Conservation (phyloP, 2,329 filamentous ascomycete genomes). For the Biscogniauxia marginata region DNA sequence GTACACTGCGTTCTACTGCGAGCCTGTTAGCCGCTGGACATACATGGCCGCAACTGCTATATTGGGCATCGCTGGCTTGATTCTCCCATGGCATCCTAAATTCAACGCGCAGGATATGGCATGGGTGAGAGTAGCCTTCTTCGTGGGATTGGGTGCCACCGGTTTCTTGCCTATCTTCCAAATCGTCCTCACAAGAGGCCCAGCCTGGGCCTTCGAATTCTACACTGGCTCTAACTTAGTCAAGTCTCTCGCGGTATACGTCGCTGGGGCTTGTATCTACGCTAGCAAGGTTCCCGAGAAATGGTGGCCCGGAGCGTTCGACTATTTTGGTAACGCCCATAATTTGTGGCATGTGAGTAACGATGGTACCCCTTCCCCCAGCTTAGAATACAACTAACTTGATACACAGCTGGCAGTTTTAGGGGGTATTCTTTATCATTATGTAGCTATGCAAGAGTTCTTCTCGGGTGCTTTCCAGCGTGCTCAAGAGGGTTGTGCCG, state of each 20-base stretch:
- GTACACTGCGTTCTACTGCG: conserved; percentile 98
- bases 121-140: conserved; percentile 90
- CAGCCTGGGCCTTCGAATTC: conserved; percentile 81
- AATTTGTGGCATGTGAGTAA: conserved; percentile 86
- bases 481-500: conserved; percentile 59
- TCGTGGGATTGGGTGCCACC: conserved; percentile 80
- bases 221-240: conserved; percentile 73
- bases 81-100: conserved; percentile 91
- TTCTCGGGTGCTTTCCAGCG: conserved; percentile 76
- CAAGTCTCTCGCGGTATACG: conserved; percentile 85
- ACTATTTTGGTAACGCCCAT: conserved; percentile 92
- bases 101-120: conserved; percentile 94
- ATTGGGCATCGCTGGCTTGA: conserved; percentile 82
- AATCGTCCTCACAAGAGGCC: conserved; percentile 72
- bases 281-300: conserved; percentile 90
- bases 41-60: conserved; percentile 82
- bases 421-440: conserved; percentile 96
- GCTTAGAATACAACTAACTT: conserved; percentile 84
- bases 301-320: conserved; percentile 89
- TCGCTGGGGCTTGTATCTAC: conserved; percentile 81
- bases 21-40: conserved; percentile 78
- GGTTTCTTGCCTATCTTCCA: conserved; percentile 89
- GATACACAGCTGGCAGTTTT: conserved; percentile 92
- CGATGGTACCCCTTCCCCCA: conserved; percentile 76
- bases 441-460: conserved; percentile 92